Conservation (phyloP, 2,329 filamentous ascomycete species). For the Ophiostoma tasmaniense region DNA sequence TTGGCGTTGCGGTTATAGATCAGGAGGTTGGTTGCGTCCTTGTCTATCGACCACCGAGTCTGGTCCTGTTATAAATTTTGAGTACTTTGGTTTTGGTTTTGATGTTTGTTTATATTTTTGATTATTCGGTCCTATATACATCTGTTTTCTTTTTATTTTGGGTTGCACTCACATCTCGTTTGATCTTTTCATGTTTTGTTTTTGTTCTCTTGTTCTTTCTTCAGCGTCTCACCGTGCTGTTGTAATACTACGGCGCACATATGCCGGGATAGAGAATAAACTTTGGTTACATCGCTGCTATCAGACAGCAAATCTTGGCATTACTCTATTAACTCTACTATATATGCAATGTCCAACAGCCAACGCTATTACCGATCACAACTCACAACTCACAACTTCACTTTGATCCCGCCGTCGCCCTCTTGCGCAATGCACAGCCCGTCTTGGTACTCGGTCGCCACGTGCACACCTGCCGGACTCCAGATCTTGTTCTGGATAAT, state of each 20-base stretch:
- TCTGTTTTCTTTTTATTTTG: no score
- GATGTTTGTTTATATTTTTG: not conserved
- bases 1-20: not conserved
- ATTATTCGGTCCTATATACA: not conserved
- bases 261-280: not conserved
- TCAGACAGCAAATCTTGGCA: not conserved
- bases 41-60: not conserved
- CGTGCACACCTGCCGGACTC: constrained; percentile 44
- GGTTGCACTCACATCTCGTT: no score
- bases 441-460: constrained; percentile 48
- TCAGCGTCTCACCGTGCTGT: not conserved
- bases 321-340: not conserved
- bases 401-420: constrained; percentile 9
- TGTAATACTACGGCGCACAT: not conserved
- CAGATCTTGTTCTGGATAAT: constrained; percentile 44
- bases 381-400: constrained; percentile 5
- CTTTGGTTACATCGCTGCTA: not conserved
- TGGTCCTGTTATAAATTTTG: not conserved
- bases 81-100: not conserved
- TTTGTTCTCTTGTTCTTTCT: not conserved
- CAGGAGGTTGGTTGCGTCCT: not conserved
- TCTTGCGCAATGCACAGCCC: constrained; percentile 33
- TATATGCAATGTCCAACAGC: not conserved
- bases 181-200: no score
- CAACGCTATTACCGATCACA: not conserved